Evolutionary conservation across 495 filamentous ascomycete species (phyloP).

Genomic region (Aspergillus nidulans): DNA sequence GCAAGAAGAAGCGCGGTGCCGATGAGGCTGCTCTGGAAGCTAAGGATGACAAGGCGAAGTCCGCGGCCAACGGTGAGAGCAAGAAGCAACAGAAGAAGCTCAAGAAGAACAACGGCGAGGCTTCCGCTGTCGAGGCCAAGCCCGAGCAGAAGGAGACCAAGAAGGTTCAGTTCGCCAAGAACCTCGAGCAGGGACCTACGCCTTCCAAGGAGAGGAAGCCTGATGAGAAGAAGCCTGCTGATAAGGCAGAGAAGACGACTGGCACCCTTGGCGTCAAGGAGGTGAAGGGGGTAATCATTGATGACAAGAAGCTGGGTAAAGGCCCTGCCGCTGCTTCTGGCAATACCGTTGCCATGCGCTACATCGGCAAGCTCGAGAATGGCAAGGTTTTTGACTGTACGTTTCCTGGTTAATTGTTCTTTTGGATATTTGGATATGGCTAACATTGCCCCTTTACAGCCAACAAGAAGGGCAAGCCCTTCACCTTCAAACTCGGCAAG

Average conservation of each 20-base stretch:
- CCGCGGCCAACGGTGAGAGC: conserved; percentile 59
- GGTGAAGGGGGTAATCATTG: conserved; percentile 82
- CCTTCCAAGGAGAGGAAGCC: conserved; percentile 50
- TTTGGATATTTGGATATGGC: background rate
- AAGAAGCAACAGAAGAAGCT: conserved; percentile 99
- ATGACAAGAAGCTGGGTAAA: conserved; percentile 87
- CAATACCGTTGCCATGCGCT: conserved; percentile 83
- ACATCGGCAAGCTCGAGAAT: conserved; percentile 92
- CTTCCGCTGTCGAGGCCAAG: conserved; percentile 50
- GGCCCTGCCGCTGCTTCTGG: conserved; percentile 80
- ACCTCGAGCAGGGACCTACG: conserved; percentile 93
- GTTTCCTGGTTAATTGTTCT: conserved; percentile 23
- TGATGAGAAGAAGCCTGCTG: conserved; percentile 32
- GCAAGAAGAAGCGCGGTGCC: conserved; percentile 83
- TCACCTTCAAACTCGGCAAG: conserved; percentile 86
- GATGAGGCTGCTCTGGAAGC: conserved; percentile 64
- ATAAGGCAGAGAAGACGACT: conserved; percentile 43
- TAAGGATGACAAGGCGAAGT: conserved; percentile 61
- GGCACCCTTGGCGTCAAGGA: conserved; percentile 65
- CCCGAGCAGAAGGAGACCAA: conserved; percentile 59
- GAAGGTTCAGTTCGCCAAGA: conserved; percentile 98
- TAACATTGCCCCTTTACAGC: conserved; percentile 41
- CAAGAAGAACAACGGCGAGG: conserved; percentile 94
- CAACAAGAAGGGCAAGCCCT: conserved; percentile 97
- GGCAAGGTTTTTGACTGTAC: conserved; percentile 91